These are phyloP conservation scores for Linum trigynum DNA, from an alignment of 345 rosid genomes.

Conservation along the genomic window DNA sequence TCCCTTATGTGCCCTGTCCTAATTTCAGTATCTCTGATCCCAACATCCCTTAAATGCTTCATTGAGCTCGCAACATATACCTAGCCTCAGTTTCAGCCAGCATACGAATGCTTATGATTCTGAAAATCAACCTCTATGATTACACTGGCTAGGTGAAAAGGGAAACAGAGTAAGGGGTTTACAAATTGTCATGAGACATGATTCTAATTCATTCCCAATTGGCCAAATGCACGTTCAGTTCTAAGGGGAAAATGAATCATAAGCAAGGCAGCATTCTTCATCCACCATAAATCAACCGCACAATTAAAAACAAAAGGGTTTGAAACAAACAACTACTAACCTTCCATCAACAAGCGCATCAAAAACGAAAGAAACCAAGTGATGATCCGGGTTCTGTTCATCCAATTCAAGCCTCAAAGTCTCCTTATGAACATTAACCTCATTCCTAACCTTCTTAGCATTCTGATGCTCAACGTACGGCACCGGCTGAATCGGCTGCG, in stretches of 20 bases:
- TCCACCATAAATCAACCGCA: not conserved
- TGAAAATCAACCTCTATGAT: too few relatives aligned
- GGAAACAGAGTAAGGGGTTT: too few relatives aligned
- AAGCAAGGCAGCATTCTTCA: not conserved
- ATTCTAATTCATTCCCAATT: too few relatives aligned
- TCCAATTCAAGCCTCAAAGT: conserved; percentile 60
- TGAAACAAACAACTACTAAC: conserved; percentile 22
- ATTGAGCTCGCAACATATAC: too few relatives aligned
- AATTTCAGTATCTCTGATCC: not conserved
- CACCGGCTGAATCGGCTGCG: conserved; percentile 27
- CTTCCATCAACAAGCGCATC: conserved; percentile 88
- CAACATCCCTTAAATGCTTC: not conserved
- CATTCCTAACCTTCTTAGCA: conserved; percentile 84
- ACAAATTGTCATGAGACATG: too few relatives aligned
- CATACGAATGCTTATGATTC: too few relatives aligned
- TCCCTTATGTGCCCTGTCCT: not conserved
- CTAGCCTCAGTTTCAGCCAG: too few relatives aligned
- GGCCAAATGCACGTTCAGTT: too few relatives aligned
- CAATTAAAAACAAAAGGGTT: not conserved
- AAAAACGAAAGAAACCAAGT: conserved; percentile 77
- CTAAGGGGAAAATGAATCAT: not conserved
- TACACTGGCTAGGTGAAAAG: too few relatives aligned
- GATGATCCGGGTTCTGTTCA: conserved; percentile 52
- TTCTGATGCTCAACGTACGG: conserved; percentile 70
- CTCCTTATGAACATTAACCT: conserved; percentile 81